Evolutionary conservation across 371 early-diverging fungal genomes (phyloP).

Genomic region (Synchytrium microbalum): DNA sequence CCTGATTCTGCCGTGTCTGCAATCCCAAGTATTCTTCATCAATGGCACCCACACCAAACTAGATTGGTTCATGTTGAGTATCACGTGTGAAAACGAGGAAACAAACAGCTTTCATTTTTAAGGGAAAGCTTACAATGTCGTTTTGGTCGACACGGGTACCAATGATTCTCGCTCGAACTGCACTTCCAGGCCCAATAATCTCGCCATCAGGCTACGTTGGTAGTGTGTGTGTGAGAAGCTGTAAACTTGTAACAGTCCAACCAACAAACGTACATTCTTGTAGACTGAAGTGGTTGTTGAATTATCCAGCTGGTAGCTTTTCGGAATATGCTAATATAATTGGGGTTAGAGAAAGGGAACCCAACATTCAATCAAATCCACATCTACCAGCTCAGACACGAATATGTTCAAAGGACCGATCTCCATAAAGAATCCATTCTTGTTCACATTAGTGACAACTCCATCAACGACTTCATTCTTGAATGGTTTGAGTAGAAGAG

Average conservation of each 20-base stretch:
- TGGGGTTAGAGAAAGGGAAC: slow-evolving; percentile 1
- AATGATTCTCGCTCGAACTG: slow-evolving; percentile 87
- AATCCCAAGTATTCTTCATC: too few relatives aligned
- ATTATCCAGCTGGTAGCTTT: slow-evolving; percentile 81
- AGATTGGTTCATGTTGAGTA: too few relatives aligned
- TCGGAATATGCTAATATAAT: slow-evolving; percentile 67
- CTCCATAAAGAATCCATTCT: slow-evolving; percentile 96
- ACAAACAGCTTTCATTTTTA: too few relatives aligned
- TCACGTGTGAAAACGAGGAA: too few relatives aligned
- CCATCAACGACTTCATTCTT: slow-evolving; percentile 97
- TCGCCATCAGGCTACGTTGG: slow-evolving; percentile 12
- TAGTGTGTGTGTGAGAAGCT: slow-evolving; percentile 6
- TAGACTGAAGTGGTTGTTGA: slow-evolving; percentile 81
- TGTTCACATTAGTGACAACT: slow-evolving; percentile 87
- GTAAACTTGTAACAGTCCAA: background rate
- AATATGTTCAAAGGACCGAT: slow-evolving; percentile 96
- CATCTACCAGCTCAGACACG: slow-evolving; percentile 77
- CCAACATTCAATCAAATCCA: background rate
- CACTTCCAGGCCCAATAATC: slow-evolving; percentile 78
- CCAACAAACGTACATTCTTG: slow-evolving; percentile 74
- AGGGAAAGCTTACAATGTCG: slow-evolving; percentile 88
- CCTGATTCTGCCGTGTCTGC: too few relatives aligned
- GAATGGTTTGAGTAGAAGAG: slow-evolving; percentile 96
- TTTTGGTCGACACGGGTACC: slow-evolving; percentile 91
- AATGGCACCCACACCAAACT: too few relatives aligned